Base-by-base conservation (phyloP, 108 stramenopile genomes). In the Cyclotella cryptica region DNA sequence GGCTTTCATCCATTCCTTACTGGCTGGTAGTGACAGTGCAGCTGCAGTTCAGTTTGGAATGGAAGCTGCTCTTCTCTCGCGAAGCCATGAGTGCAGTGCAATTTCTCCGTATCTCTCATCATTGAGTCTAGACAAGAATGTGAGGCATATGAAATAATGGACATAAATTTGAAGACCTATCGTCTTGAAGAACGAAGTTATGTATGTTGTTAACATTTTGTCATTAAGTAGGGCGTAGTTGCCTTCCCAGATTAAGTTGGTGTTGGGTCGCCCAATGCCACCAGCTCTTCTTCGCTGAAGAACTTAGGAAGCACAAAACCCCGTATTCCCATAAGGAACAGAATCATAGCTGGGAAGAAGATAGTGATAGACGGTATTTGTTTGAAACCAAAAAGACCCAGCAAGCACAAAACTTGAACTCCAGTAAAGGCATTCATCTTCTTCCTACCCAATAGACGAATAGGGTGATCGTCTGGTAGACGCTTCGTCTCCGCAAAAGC, bases 291-390 rank as follows among this genome's bases (percentile, higher is more conserved):
- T 65, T 94, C 89, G 43, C 84, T 79, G 73, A 97, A 97, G 30
- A 94, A 69, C 35, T 87, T 88, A 0, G 97, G 97, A 27, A 98
- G 79, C 29, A 93, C 59, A 41, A 83, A 77, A 10, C 84, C 76
- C 49, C 97, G 86, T 70, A 97, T 91, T 14, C 88, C 68, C 89
- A 98, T 96, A 24, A 98, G 78, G 67, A 98, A 53, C 0, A 96
- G 95, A 73, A 98, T 98, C 51, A 96, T 93, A 21, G 91, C 89
- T 3, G 97, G 97, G 67, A 98, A 98, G 88, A 98, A 97, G n/a
- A 98, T 96, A 63, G 96, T 89, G 24, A 96, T 98, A 35, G 89
- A 75, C 54, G 85, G 84, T 82, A 94, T 91, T 73, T 89, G 88
- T 75, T 98, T 98, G 73, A 98, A 92, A 11, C 84, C 79, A 93